A percentile compares a stretch with the other conserved stretches of the same genome.
Evolutionary conservation across 2,329 filamentous ascomycete genomes (phyloP).

Genomic region (Trichocomaceae sp.): DNA sequence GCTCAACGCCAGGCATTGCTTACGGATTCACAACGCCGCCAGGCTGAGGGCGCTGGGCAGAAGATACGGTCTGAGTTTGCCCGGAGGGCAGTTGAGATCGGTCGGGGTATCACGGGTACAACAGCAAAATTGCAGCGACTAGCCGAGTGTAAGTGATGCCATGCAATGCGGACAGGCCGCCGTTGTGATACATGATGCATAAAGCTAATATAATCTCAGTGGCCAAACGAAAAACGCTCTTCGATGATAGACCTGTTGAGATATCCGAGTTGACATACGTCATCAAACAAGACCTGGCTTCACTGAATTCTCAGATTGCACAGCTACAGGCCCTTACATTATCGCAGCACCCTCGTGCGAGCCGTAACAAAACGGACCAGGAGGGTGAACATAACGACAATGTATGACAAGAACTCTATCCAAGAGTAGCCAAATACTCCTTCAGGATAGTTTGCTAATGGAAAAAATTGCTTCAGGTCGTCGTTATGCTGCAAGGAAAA

Average conservation of each 20-base stretch:
- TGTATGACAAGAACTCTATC: slow-evolving; percentile 36
- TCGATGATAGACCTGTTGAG: slow-evolving; percentile 93
- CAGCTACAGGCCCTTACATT: slow-evolving; percentile 70
- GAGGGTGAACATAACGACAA: slow-evolving; percentile 98
- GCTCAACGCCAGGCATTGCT: slow-evolving; percentile 76
- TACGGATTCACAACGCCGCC: slow-evolving; percentile 57
- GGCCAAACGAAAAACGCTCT: slow-evolving; percentile 92
- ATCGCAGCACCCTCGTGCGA: slow-evolving; percentile 62
- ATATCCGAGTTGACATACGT: slow-evolving; percentile 96
- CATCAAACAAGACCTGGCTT: slow-evolving; percentile 93
- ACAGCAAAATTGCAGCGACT: slow-evolving; percentile 94
- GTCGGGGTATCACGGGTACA: slow-evolving; percentile 80
- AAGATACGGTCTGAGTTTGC: slow-evolving; percentile 78
- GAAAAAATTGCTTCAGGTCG: slow-evolving; percentile 43
- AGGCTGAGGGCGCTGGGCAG: slow-evolving; percentile 45
- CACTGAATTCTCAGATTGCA: slow-evolving; percentile 79
- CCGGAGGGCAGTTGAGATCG: slow-evolving; percentile 82
- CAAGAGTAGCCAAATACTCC: background rate
- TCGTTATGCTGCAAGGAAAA: slow-evolving; percentile 83
- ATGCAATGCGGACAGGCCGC: background rate
- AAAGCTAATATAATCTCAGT: slow-evolving; percentile 43
- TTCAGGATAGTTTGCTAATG: background rate
- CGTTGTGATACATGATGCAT: background rate
- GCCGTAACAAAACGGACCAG: slow-evolving; percentile 52
- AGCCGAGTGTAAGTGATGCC: slow-evolving; percentile 60